A percentile compares a stretch with the other conserved stretches of the same genome.
Conservation (phyloP, 2,329 filamentous ascomycete genomes). For the Claviceps purpurea region DNA sequence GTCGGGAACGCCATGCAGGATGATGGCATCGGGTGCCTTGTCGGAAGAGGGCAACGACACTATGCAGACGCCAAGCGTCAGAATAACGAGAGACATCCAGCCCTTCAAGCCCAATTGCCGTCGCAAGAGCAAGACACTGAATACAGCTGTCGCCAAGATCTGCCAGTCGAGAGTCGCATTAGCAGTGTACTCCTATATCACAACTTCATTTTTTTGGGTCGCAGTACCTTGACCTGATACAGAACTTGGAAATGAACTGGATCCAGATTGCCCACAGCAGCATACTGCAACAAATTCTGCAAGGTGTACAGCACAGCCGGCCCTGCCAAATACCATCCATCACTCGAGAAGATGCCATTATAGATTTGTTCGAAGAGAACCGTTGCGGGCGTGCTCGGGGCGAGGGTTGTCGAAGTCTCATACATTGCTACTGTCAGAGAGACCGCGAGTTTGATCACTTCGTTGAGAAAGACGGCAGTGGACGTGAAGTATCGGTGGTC, state of each 20-base stretch:
- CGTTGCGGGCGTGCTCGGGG: constrained; percentile 66
- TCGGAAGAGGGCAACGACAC: constrained; percentile 62
- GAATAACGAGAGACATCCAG: constrained; percentile 67
- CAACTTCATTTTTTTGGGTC: background rate
- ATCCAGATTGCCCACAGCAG: constrained; percentile 81
- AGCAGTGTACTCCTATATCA: too few relatives aligned
- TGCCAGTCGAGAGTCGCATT: constrained; percentile 12
- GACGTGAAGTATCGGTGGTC: constrained; percentile 87
- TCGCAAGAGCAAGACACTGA: constrained; percentile 67
- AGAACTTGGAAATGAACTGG: constrained; percentile 88
- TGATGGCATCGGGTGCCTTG: constrained; percentile 40
- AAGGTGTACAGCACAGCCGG: constrained; percentile 81
- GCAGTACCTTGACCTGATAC: constrained; percentile 71
- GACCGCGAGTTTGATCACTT: constrained; percentile 78
- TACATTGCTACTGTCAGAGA: constrained; percentile 79
- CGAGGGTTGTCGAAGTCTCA: constrained; percentile 66
- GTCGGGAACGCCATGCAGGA: constrained; percentile 49
- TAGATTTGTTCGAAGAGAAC: constrained; percentile 70
- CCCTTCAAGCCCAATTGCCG: constrained; percentile 56
- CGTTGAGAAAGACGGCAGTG: constrained; percentile 86
- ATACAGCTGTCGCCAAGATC: constrained; percentile 80
- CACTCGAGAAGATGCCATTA: constrained; percentile 69
- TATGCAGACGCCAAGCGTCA: constrained; percentile 71
- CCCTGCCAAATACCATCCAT: constrained; percentile 89
- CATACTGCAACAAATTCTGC: constrained; percentile 87